Percentiles rank a stretch among this genome's conserved stretches.
These are phyloP conservation scores for Aureobasidium sp. DNA, from an alignment of 2,329 filamentous ascomycete genomes.

Conservation along the genomic window DNA sequence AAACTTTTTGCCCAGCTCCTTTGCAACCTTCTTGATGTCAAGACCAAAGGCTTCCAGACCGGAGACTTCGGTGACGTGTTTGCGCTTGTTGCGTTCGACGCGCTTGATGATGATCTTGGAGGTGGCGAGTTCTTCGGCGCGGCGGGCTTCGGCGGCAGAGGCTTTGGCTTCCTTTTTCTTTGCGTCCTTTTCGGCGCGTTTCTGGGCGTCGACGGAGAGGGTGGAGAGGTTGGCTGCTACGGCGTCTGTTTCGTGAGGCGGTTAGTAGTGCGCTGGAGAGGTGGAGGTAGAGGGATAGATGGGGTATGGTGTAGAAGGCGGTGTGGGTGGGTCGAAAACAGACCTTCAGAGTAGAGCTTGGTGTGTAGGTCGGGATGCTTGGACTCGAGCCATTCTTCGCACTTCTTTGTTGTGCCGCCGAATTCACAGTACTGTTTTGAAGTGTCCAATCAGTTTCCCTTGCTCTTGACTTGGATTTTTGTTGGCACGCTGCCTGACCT, in stretches of 20 bases:
- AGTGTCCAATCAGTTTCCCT: conserved; percentile 4
- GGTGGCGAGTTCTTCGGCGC: conserved; percentile 72
- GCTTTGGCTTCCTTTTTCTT: conserved; percentile 96
- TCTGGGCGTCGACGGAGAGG: conserved; percentile 83
- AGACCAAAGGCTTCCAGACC: conserved; percentile 85
- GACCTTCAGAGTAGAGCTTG: conserved; percentile 78
- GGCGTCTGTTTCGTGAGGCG: conserved; percentile 37
- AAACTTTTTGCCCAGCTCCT: conserved; percentile 98
- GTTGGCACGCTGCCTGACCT: conserved; percentile 33
- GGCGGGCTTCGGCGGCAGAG: conserved; percentile 73
- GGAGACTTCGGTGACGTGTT: conserved; percentile 87
- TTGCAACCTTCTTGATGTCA: conserved; percentile 83
- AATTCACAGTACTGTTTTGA: conserved; percentile 85
- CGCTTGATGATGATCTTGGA: conserved; percentile 87
- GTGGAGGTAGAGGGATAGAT: neutral
- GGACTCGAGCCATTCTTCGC: conserved; percentile 86
- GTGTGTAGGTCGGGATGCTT: conserved; percentile 66
- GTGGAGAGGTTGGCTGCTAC: conserved; percentile 76
- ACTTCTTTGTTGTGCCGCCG: conserved; percentile 92
- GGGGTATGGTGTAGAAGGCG: conserved; percentile 22
- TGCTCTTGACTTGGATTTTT: conserved; percentile 2
- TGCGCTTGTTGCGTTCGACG: conserved; percentile 96
- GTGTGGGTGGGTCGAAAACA: neutral
- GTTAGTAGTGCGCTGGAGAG: neutral
- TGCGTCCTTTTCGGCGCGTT: conserved; percentile 90